Evolutionary conservation across 306 rosid genomes (phyloP).

Genomic region (Luffa aegyptiaca): DNA sequence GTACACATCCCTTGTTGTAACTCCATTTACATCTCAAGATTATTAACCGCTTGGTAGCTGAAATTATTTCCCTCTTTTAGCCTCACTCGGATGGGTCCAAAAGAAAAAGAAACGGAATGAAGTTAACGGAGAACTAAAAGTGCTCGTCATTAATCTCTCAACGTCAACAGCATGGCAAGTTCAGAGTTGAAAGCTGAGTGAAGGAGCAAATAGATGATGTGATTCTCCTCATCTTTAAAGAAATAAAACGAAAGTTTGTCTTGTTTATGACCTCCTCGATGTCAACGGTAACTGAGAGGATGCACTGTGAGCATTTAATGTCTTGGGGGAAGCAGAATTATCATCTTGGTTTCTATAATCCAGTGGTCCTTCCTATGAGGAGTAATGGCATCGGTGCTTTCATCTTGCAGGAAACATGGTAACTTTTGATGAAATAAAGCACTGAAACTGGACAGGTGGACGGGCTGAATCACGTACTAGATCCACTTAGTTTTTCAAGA

Average conservation of each 20-base stretch:
- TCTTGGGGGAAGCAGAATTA: background rate
- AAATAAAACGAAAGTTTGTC: background rate
- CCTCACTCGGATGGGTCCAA: background rate
- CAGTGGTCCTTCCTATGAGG: background rate
- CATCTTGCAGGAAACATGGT: background rate
- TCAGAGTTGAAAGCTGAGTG: background rate
- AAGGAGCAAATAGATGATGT: background rate
- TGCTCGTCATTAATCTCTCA: background rate
- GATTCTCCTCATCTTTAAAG: background rate
- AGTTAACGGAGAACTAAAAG: background rate
- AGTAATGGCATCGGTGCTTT: background rate
- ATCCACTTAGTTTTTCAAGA: background rate
- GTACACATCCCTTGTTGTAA: background rate
- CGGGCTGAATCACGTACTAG: background rate
- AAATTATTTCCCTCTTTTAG: background rate
- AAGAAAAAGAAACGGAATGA: background rate
- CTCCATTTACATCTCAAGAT: background rate
- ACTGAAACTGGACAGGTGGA: background rate
- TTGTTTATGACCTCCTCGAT: background rate
- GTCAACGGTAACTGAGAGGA: background rate
- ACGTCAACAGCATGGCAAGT: background rate
- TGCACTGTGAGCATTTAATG: background rate
- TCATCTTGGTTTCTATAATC: background rate
- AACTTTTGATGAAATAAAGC: background rate
- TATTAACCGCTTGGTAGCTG: background rate